Evolutionary conservation across 768 basidiomycete genomes (phyloP), one percentile per base, ranked within the genome.

Genomic region (Tylopilus intermedius): DNA sequence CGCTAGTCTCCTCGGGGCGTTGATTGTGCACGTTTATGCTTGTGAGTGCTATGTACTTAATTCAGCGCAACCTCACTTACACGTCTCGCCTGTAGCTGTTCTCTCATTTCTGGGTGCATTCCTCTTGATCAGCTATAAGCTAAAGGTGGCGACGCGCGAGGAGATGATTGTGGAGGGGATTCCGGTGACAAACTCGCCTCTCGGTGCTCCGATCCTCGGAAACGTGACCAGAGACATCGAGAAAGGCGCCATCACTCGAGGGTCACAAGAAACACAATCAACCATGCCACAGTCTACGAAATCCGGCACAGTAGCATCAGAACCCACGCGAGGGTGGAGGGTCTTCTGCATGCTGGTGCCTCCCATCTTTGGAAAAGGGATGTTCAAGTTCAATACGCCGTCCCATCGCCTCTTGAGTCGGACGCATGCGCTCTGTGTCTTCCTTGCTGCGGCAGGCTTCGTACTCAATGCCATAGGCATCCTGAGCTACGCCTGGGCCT

Each of bases 81-180:
- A 2, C 18, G 5, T 30, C 15, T 24, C 11, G 21, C 45, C 21
- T 30, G 10, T 26, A 69, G 75, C 74, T 18, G 68, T 74, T 22
- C 57, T 76, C 11, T 72, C 82, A 2, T 83, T 83, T 66, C 62
- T 79, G 45, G 81, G 73, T 4, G 77, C 79, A n/a, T 82, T 82
- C 66, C 74, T 80, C 57, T 69, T 83, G 27, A 71, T 82, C 44
- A 70, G 75, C 33, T 81, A 80, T 67, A 78, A 77, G 50, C 66
- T 83, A 7, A 68, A 72, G 48, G 77, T 78, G 57, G 83, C 81
- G 4, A 76, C 70, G 30, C 70, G 71, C 5, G 78, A 79, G 45
- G 75, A 79, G 58, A 56, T 62, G 51, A 67, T 78, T 50, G 69
- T 61, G 38, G 71, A 74, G 51, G 62, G 61, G 15, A 58, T 66